Conservation (phyloP, 257 asterid species). For the Penstemon eatonii region DNA sequence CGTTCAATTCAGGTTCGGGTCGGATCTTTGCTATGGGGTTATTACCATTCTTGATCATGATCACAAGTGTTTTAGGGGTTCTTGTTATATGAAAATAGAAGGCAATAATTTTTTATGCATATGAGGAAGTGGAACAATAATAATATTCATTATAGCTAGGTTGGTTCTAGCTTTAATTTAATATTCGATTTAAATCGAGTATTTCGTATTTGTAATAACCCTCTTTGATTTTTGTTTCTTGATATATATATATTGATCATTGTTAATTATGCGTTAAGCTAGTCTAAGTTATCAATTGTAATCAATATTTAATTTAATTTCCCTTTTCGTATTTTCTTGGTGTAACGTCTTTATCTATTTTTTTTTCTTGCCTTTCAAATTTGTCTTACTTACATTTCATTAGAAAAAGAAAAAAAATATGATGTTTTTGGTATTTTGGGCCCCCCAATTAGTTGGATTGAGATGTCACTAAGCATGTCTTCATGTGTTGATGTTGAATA, state of each 20-base stretch:
- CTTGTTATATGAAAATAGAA: constrained; percentile 19
- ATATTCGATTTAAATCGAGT: constrained; percentile 25
- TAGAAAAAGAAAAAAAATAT: neutral
- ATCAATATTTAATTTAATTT: neutral
- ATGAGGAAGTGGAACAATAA: constrained; percentile 8
- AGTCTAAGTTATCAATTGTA: constrained; percentile 4
- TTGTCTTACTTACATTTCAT: neutral
- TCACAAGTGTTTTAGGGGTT: constrained; percentile 18
- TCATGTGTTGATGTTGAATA: neutral
- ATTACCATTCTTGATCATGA: constrained; percentile 32
- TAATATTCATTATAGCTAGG: constrained; percentile 28
- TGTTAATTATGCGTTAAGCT: constrained; percentile 16
- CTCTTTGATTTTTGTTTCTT: constrained; percentile 12
- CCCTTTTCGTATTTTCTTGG: neutral
- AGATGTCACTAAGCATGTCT: constrained; percentile 10
- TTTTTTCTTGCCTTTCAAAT: neutral
- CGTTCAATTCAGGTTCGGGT: constrained; percentile 34
- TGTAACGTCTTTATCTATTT: neutral
- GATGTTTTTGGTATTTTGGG: neutral
- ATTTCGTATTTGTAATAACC: constrained; percentile 23
- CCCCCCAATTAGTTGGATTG: constrained; percentile 18
- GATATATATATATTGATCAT: neutral
- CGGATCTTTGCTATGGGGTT: constrained; percentile 24
- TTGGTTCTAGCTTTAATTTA: constrained; percentile 24
- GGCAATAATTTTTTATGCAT: neutral